Percentiles rank a stretch among this genome's conserved stretches.
These are phyloP conservation scores for Phytophthora constricta DNA, from an alignment of 352 stramenopile genomes.

Conservation along the genomic window DNA sequence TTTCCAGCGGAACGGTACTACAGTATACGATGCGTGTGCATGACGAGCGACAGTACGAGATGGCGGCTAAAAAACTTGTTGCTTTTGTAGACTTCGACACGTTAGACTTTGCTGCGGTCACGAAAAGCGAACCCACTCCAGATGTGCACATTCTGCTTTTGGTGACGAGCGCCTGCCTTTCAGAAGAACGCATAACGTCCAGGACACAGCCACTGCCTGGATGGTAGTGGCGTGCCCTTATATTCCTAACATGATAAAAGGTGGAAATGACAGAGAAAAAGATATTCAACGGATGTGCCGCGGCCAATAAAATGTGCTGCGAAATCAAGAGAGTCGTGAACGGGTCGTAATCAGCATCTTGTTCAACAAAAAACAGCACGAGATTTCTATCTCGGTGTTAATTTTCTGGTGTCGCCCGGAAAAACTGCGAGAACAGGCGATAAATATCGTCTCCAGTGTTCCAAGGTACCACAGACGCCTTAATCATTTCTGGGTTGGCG, in stretches of 20 bases:
- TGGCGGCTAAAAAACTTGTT: background rate
- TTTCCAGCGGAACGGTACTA: conserved; percentile 86
- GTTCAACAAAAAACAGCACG: background rate
- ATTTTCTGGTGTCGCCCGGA: conserved; percentile 11
- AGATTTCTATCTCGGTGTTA: background rate
- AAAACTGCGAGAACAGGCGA: conserved; percentile 48
- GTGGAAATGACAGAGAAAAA: conserved; percentile 85
- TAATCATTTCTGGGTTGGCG: conserved; percentile 37
- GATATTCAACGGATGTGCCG: conserved; percentile 64
- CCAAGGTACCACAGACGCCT: conserved; percentile 64
- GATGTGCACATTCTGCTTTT: conserved; percentile 84
- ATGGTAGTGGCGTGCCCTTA: conserved; percentile 68
- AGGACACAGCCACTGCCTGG: conserved; percentile 68
- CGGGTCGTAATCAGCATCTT: no score
- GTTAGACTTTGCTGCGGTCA: conserved; percentile 85
- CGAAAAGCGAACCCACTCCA: conserved; percentile 64
- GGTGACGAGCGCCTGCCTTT: conserved; percentile 60
- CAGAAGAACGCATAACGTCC: conserved; percentile 64
- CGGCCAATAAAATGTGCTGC: conserved; percentile 73
- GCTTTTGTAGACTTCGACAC: conserved; percentile 71
- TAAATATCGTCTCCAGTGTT: conserved; percentile 70
- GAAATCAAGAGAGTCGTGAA: conserved; percentile 66
- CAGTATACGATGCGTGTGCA: conserved; percentile 80
- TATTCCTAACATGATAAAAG: conserved; percentile 84
- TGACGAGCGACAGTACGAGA: conserved; percentile 6